These are phyloP conservation scores for Leishmania major DNA, from an alignment of 208 protist species.

Conservation along the genomic window DNA sequence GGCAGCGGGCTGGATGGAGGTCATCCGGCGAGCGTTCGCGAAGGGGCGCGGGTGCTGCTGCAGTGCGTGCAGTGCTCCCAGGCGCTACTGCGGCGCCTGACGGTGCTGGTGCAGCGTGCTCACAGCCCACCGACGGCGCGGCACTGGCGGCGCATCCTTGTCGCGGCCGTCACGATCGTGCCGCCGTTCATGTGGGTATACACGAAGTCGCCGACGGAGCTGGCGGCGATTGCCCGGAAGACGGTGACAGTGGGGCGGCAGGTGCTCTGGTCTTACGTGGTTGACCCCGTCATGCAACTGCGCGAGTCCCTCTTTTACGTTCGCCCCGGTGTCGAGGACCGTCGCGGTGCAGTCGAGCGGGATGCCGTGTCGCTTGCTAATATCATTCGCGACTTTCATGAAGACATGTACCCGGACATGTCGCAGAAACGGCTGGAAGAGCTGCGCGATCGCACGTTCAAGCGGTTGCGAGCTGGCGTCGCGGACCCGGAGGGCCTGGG, in stretches of 20 bases:
- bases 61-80: constrained; percentile 31
- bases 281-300: constrained; percentile 52
- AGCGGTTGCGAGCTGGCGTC: constrained; percentile 47
- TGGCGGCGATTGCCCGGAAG: constrained; percentile 20
- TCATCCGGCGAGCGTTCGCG: constrained; percentile 12
- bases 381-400: constrained; percentile 82
- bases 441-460: constrained; percentile 47
- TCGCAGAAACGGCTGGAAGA: constrained; percentile 36
- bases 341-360: constrained; percentile 48
- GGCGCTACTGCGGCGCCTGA: constrained; percentile 30
- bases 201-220: constrained; percentile 37
- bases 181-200: constrained; percentile 53
- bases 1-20: not conserved
- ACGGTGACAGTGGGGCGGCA: constrained; percentile 19
- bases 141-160: constrained; percentile 50
- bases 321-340: constrained; percentile 68
- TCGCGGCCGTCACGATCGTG: constrained; percentile 20
- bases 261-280: constrained; percentile 54
- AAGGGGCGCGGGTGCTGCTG: constrained; percentile 43
- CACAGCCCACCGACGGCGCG: constrained; percentile 46
- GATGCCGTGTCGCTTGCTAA: constrained; percentile 72
- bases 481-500: constrained; percentile 60
- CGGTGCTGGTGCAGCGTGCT: constrained; percentile 27
- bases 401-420: constrained; percentile 63
- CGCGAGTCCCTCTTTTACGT: constrained; percentile 53